These are phyloP conservation scores for Pyrrhoderma noxium DNA, from an alignment of 1,284 basidiomycete species.

Conservation along the genomic window DNA sequence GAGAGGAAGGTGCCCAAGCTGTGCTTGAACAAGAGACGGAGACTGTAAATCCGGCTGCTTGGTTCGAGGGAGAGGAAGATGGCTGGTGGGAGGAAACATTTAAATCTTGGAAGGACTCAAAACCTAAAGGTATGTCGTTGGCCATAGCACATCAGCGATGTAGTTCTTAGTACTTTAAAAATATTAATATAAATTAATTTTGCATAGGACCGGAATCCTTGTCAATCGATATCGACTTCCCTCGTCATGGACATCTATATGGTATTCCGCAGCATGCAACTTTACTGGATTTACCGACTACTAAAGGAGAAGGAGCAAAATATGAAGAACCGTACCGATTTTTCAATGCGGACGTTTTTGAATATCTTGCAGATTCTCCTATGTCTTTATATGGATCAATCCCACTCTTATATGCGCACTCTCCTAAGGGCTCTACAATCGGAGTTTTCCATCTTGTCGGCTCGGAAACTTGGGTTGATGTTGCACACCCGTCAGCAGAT, in stretches of 20 bases:
- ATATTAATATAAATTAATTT: not conserved
- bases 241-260: conserved; percentile 82
- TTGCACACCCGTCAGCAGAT: conserved; percentile 57
- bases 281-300: conserved; percentile 80
- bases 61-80: conserved; percentile 87
- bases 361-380: conserved; percentile 87
- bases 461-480: conserved; percentile 95
- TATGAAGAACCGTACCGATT: conserved; percentile 92
- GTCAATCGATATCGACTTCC: conserved; percentile 90
- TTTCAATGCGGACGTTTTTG: conserved; percentile 96
- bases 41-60: conserved; percentile 53
- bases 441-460: conserved; percentile 87
- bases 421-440: conserved; percentile 68
- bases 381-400: conserved; percentile 92
- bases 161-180: not conserved
- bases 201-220: conserved; percentile 83
- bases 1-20: conserved; percentile 42
- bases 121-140: conserved; percentile 76
- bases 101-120: conserved; percentile 80
- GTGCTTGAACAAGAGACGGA: conserved; percentile 41
- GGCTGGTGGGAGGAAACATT: conserved; percentile 90
- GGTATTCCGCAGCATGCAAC: conserved; percentile 98
- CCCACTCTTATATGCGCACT: conserved; percentile 91
- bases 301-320: conserved; percentile 59
- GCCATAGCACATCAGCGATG: not conserved